phyloP scores from a whole-genome alignment of 2,329 filamentous ascomycete genomes.

The Apiospora koreana region DNA sequence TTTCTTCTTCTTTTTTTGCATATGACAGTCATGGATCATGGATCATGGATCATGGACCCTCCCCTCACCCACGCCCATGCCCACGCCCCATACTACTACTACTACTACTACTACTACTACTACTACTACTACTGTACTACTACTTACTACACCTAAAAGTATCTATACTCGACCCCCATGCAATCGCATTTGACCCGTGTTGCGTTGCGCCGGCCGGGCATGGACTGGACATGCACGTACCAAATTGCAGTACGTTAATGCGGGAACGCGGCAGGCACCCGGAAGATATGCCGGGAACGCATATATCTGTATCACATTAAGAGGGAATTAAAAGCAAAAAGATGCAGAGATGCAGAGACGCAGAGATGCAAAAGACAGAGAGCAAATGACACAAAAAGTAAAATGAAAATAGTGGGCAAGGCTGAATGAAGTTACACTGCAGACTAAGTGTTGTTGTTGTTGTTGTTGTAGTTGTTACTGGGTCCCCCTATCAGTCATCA shows the following conservation, averaged over 20 bases:
- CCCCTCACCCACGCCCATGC: no score
- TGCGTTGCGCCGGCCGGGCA: no score
- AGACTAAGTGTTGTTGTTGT: no score
- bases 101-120: no score
- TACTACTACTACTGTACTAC: no score
- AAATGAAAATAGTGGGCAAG: neutral
- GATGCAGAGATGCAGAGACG: neutral
- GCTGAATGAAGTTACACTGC: constrained; percentile 4
- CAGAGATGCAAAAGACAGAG: neutral
- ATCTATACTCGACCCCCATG: neutral
- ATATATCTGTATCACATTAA: neutral
- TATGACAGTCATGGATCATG: neutral
- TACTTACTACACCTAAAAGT: no score
- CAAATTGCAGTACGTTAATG: neutral
- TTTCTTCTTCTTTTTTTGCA: neutral
- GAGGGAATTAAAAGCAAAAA: neutral
- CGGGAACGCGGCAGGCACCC: neutral
- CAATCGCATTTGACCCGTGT: no score
- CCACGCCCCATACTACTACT: neutral
- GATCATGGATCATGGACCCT: neutral
- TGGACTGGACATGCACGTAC: neutral
- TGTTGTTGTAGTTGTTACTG: neutral
- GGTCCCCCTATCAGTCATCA: neutral
- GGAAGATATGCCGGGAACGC: neutral
- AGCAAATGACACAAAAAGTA: neutral